Percentiles rank a stretch among this genome's conserved stretches.
phyloP scores from a whole-genome alignment of 257 asterid genomes.

The Capsicum baccatum region DNA sequence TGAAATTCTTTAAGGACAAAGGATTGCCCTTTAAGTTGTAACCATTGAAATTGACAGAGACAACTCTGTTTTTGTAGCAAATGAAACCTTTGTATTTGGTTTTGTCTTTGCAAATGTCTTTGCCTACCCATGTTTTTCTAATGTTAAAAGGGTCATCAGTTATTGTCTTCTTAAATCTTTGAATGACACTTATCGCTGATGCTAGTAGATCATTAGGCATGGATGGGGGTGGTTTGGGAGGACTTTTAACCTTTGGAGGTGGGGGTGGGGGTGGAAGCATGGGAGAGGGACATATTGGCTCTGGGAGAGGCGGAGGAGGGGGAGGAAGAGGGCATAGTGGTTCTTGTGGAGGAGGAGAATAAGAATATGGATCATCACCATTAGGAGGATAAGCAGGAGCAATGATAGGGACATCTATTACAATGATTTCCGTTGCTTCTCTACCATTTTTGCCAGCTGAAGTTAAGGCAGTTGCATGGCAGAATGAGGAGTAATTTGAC shows the following conservation, averaged over 20 bases:
- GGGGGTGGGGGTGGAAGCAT: neutral
- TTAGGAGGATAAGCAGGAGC: conserved; percentile 26
- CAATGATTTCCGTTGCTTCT: conserved; percentile 34
- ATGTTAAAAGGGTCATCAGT: conserved; percentile 26
- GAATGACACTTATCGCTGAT: conserved; percentile 38
- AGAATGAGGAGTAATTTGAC: conserved; percentile 13
- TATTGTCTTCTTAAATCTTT: conserved; percentile 39
- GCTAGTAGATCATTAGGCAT: neutral
- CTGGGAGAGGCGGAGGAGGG: neutral
- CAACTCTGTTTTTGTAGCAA: conserved; percentile 52
- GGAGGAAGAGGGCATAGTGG: neutral
- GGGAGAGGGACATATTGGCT: neutral
- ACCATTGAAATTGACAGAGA: conserved; percentile 54
- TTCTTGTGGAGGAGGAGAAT: conserved; percentile 2
- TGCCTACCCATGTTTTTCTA: conserved; percentile 54
- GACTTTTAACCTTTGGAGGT: neutral
- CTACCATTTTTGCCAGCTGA: neutral
- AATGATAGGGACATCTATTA: conserved; percentile 36
- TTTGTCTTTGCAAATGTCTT: conserved; percentile 43
- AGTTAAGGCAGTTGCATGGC: conserved; percentile 29
- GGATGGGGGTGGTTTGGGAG: neutral
- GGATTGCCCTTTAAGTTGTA: conserved; percentile 22
- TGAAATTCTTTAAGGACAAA: conserved; percentile 31
- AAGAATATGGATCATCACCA: neutral
- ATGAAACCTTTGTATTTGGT: conserved; percentile 55